Percentiles rank a stretch among this genome's conserved stretches.
Conservation (phyloP, 1,284 basidiomycete genomes). For the Trichosporon asahii region DNA sequence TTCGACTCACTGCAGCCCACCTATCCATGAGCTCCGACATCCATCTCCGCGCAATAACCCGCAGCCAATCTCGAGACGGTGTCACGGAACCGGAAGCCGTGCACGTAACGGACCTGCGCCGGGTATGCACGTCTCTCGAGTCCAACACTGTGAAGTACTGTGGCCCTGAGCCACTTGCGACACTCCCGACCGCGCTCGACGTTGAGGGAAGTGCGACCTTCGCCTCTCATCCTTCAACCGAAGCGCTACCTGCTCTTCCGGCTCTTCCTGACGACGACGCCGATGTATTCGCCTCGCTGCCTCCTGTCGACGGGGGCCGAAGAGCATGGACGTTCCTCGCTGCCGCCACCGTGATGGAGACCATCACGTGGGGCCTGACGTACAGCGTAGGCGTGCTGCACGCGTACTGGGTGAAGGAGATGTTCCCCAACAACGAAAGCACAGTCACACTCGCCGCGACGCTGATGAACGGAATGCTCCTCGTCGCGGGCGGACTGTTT, state of each 20-base stretch:
- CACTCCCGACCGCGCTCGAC: neutral
- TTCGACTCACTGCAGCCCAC: neutral
- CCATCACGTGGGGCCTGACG: slow-evolving; percentile 46
- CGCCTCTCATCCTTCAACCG: neutral
- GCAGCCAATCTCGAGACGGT: neutral
- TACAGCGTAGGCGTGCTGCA: slow-evolving; percentile 46
- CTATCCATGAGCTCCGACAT: slow-evolving; percentile 1
- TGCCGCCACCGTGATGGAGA: slow-evolving; percentile 43
- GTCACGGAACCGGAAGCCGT: neutral
- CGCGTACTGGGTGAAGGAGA: slow-evolving; percentile 28
- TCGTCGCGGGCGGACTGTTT: slow-evolving; percentile 44
- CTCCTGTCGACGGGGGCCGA: slow-evolving; percentile 41
- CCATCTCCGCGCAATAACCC: neutral
- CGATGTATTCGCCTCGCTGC: slow-evolving; percentile 22
- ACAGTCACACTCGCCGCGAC: slow-evolving; percentile 42
- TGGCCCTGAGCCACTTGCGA: neutral
- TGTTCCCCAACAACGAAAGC: slow-evolving; percentile 33
- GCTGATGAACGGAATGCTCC: slow-evolving; percentile 44
- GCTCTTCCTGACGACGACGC: neutral
- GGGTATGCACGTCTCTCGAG: neutral
- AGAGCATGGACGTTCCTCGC: slow-evolving; percentile 47
- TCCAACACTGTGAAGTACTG: neutral
- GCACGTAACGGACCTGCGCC: neutral
- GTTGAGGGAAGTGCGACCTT: neutral
- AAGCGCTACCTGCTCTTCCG: neutral